A percentile compares a stretch with the other conserved stretches of the same genome.
Evolutionary conservation across 2,329 filamentous ascomycete genomes (phyloP).

Genomic region (Epichloe gansuensis): DNA sequence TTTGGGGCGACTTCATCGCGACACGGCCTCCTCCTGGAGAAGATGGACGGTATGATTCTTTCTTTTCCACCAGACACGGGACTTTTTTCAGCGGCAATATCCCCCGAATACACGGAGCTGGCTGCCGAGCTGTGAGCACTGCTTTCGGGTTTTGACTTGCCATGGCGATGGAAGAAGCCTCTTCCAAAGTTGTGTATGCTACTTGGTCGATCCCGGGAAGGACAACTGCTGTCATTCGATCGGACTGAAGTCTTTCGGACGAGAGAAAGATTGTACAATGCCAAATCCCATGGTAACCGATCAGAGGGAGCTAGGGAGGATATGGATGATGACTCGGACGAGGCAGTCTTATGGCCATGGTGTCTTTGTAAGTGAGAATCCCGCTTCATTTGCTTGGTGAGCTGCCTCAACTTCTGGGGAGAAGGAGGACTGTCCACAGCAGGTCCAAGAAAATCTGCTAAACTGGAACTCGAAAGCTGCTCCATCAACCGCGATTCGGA

Average conservation of each 20-base stretch:
- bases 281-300: conserved; percentile 35
- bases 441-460: conserved; percentile 39
- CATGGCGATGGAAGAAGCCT: conserved; percentile 43
- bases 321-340: conserved; percentile 43
- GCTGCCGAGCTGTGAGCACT: conserved; percentile 33
- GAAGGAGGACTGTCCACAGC: conserved; percentile 49
- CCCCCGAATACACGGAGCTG: conserved; percentile 36
- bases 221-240: conserved; percentile 40
- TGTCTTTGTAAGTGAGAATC: conserved; percentile 28
- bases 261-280: conserved; percentile 34
- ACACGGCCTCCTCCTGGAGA: conserved; percentile 33
- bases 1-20: conserved; percentile 23
- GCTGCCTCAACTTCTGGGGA: conserved; percentile 43
- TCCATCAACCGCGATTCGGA: conserved; percentile 9
- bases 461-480: conserved; percentile 7
- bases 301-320: conserved; percentile 30
- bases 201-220: conserved; percentile 41
- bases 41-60: conserved; percentile 36
- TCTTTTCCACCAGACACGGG: conserved; percentile 24
- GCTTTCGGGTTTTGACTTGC: conserved; percentile 36
- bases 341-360: conserved; percentile 25
- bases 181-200: conserved; percentile 48
- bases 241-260: conserved; percentile 44
- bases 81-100: conserved; percentile 24
- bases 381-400: conserved; percentile 46